Percentiles rank a stretch among this genome's conserved stretches.
Conservation (phyloP, 2,329 filamentous ascomycete species). For the Pyrenophora tritici-repentis region DNA sequence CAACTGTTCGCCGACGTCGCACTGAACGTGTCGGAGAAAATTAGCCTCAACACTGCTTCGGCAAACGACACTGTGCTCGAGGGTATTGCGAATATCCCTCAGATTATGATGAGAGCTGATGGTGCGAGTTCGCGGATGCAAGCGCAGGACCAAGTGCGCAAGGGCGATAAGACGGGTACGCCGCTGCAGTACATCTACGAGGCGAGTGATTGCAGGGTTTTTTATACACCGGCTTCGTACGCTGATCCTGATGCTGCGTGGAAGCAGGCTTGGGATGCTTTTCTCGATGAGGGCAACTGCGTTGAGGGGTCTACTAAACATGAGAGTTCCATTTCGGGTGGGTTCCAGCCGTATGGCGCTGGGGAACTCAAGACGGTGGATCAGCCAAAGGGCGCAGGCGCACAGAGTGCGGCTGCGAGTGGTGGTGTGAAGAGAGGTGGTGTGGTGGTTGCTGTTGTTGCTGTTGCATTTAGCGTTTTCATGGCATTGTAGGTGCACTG, state of each 20-base stretch:
- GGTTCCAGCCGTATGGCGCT: slow-evolving; percentile 32
- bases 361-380: slow-evolving; percentile 24
- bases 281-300: slow-evolving; percentile 26
- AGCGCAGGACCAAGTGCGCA: slow-evolving; percentile 32
- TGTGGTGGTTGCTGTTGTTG: slow-evolving; percentile 2
- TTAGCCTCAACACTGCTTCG: slow-evolving; percentile 13
- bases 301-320: slow-evolving; percentile 31
- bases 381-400: slow-evolving; percentile 12
- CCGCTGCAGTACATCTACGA: slow-evolving; percentile 65
- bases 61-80: slow-evolving; percentile 13
- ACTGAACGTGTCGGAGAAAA: slow-evolving; percentile 19
- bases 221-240: slow-evolving; percentile 61
- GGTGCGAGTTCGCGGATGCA: slow-evolving; percentile 21
- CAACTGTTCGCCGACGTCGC: slow-evolving; percentile 20
- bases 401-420: background rate
- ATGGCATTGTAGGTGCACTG: slow-evolving; percentile 8
- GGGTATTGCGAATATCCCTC: slow-evolving; percentile 19
- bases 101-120: slow-evolving; percentile 24
- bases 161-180: slow-evolving; percentile 40
- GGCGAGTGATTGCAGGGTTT: slow-evolving; percentile 65
- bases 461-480: slow-evolving; percentile 7
- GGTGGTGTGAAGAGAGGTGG: background rate
- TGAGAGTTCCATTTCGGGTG: slow-evolving; percentile 30
- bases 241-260: slow-evolving; percentile 57
- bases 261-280: slow-evolving; percentile 46